Evolutionary conservation across 2,329 filamentous ascomycete genomes (phyloP).

Genomic region (Pseudogymnoascus sp.): DNA sequence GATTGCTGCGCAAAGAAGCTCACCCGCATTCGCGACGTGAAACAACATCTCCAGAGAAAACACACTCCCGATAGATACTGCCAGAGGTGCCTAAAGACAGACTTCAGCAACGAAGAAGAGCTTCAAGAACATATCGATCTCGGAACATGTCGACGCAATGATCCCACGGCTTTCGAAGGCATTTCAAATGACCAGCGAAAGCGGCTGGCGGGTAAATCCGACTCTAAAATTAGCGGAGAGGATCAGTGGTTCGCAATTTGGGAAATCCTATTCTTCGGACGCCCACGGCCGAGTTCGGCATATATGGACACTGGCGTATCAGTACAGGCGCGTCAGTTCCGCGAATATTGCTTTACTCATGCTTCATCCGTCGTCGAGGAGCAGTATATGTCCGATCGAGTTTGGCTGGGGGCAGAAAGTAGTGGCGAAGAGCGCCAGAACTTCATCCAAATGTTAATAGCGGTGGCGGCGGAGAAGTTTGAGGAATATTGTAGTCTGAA

Average conservation of each 20-base stretch:
- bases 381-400: background rate
- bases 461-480: background rate
- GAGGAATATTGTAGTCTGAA: background rate
- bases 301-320: constrained; percentile 10
- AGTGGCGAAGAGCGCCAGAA: constrained; percentile 2
- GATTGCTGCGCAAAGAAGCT: constrained; percentile 8
- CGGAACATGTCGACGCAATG: background rate
- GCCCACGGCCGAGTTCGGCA: constrained; percentile 6
- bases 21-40: constrained; percentile 11
- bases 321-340: constrained; percentile 3
- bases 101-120: constrained; percentile 6
- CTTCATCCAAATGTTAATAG: background rate
- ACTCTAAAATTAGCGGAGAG: constrained; percentile 1
- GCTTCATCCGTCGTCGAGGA: background rate
- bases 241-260: constrained; percentile 16
- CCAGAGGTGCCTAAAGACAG: constrained; percentile 10
- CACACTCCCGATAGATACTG: constrained; percentile 12
- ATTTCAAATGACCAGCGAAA: constrained; percentile 8
- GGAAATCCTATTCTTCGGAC: constrained; percentile 11
- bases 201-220: constrained; percentile 11
- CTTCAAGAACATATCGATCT: constrained; percentile 8
- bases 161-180: background rate
- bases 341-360: constrained; percentile 10
- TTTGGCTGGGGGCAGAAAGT: background rate
- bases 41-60: constrained; percentile 12